phyloP scores from a whole-genome alignment of 345 rosid genomes.

The Passiflora organensis region DNA sequence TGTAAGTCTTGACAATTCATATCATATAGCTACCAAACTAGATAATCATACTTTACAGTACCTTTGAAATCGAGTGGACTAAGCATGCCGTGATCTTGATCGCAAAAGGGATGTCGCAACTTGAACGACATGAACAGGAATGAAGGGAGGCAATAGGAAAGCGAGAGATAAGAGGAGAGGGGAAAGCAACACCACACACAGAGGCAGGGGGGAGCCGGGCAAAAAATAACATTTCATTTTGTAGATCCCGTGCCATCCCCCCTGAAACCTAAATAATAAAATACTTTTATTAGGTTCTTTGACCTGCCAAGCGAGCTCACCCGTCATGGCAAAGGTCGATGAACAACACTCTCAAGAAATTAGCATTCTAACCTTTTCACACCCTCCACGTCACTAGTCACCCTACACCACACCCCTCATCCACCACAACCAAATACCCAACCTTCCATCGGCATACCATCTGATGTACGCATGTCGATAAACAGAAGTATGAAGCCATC shows the following conservation, averaged over 20 bases:
- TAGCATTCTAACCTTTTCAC: background rate
- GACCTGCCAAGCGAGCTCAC: slow-evolving; percentile 43
- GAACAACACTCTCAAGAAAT: background rate
- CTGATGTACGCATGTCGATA: background rate
- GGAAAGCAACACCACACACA: slow-evolving; percentile 4
- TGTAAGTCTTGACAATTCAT: background rate
- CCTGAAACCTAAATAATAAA: slow-evolving; percentile 2
- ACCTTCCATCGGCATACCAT: background rate
- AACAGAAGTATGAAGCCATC: background rate
- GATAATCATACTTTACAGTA: background rate
- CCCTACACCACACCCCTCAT: background rate
- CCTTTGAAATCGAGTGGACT: background rate
- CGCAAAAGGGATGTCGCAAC: background rate
- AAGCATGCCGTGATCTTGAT: background rate
- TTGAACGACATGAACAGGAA: background rate
- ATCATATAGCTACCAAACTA: background rate
- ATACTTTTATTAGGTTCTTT: slow-evolving; percentile 18
- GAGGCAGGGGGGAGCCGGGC: slow-evolving; percentile 38
- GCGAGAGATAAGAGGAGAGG: too few species aligned
- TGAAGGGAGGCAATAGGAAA: background rate
- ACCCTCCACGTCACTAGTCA: background rate
- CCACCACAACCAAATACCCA: background rate
- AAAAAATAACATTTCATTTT: background rate
- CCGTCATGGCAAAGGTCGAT: slow-evolving; percentile 34
- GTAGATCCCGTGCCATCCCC: slow-evolving; percentile 37